Base-by-base conservation (phyloP, 2,329 filamentous ascomycete genomes). In the Diplodia corticola region DNA sequence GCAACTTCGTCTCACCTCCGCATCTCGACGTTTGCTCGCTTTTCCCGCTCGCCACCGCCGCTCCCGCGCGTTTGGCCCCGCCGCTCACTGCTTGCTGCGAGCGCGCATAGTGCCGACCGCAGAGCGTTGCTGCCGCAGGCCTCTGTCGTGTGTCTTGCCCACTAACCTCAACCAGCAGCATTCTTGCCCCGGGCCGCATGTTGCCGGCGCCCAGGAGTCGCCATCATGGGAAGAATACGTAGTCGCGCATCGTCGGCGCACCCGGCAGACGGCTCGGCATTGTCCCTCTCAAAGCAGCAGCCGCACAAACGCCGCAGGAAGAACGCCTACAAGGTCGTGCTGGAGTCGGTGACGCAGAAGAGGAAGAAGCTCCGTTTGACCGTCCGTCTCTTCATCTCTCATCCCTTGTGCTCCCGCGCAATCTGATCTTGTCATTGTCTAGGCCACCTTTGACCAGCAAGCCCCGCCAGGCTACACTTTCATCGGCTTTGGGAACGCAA, bases 381-480 rank as follows among this genome's bases (percentile, higher is more conserved):
- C 65, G 80, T 82, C 71, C 71, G 80, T 81, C 68, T 50, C 50
- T 24, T 20, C 53, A 40, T 64, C 10, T 69, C 44, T 63, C 49
- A 24, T 30, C 46, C n/a, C 13, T 67, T 54, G 22, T 48, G 20
- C 69, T 48, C 49, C 46, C 60, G 63, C 64, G 33, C 53, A 69
- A 69, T 73, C 57, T 61, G 44, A 61, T 76, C 80, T 55, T 26
- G 72, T 82, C 68, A 64, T 33, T 40, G 64, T 46, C 61, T 74
- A 88, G 86, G 80, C 85, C 50, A 83, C 83, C 22, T 86, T 86
- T 70, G 80, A 82, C 67, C 77, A 80, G n/a, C 79, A 82, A 69
- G 80, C 86, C 24, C 86, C 86, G 10, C 75, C 76, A 55, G 86
- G 86, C n/a, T 89, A 88, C 73, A 85, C 82, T 0, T 88, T 87